Evolutionary conservation across 768 basidiomycete species (phyloP).

Genomic region (Boletus rufocinnamomeus): DNA sequence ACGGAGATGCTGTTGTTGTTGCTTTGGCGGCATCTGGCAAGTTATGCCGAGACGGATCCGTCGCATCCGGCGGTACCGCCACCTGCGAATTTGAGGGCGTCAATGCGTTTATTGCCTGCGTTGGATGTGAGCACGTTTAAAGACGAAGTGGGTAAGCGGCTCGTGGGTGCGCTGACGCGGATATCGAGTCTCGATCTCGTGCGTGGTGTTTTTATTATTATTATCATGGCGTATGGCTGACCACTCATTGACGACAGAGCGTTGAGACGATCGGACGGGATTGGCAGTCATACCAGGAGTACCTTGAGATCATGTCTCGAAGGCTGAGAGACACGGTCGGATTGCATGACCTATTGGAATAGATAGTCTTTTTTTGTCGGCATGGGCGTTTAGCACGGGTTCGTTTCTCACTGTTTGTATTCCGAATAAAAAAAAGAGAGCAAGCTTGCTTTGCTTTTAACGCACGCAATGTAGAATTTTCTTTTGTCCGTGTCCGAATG

Average conservation of each 20-base stretch:
- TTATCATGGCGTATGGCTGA: neutral
- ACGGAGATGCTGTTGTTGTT: slow-evolving; percentile 79
- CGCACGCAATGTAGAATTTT: neutral
- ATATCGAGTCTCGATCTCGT: slow-evolving; percentile 56
- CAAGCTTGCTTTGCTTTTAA: neutral
- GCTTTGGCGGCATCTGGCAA: slow-evolving; percentile 76
- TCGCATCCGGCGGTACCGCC: slow-evolving; percentile 8
- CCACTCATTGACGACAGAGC: slow-evolving; percentile 32
- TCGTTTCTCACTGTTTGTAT: neutral
- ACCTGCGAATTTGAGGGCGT: slow-evolving; percentile 41
- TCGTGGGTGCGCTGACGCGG: slow-evolving; percentile 57
- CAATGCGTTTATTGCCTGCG: slow-evolving; percentile 57
- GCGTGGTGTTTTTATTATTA: slow-evolving; percentile 18
- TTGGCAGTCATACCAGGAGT: slow-evolving; percentile 66
- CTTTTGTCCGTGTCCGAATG: neutral
- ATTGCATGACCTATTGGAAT: slow-evolving; percentile 44
- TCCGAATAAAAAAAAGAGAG: neutral
- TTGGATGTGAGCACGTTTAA: slow-evolving; percentile 61
- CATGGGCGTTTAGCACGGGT: neutral
- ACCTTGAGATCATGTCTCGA: slow-evolving; percentile 75
- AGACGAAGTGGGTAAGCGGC: slow-evolving; percentile 52
- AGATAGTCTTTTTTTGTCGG: neutral
- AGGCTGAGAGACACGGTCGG: slow-evolving; percentile 66
- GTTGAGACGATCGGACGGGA: slow-evolving; percentile 49
- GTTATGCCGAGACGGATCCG: slow-evolving; percentile 50